A percentile compares a stretch with the other conserved stretches of the same genome.
These are phyloP conservation scores for Cutaneotrichosporon mucoides DNA, from an alignment of 1,284 basidiomycete genomes.

Conservation along the genomic window DNA sequence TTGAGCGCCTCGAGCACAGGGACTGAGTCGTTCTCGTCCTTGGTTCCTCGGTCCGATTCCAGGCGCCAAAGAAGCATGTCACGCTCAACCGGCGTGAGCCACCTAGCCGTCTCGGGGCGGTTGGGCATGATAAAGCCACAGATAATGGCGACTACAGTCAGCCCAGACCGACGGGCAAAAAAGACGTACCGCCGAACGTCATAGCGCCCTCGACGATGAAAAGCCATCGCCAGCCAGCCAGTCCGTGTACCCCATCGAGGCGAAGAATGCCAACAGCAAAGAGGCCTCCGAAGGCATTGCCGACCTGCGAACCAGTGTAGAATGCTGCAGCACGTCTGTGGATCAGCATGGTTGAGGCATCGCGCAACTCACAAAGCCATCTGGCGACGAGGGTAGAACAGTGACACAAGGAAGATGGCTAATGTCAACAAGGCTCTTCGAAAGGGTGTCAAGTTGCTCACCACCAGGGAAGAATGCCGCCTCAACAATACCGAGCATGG, in stretches of 20 bases:
- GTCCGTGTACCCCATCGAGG: slow-evolving; percentile 32
- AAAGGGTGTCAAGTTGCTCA: too few relatives aligned
- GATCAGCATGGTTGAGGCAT: too few relatives aligned
- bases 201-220: slow-evolving; percentile 34
- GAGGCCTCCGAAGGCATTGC: slow-evolving; percentile 41
- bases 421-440: too few relatives aligned
- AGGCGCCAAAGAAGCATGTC: slow-evolving; percentile 39
- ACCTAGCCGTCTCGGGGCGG: slow-evolving; percentile 30
- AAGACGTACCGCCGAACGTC: slow-evolving; percentile 23
- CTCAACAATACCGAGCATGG: slow-evolving; percentile 33
- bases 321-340: slow-evolving; percentile 25
- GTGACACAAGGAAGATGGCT: slow-evolving; percentile 31
- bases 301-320: slow-evolving; percentile 40
- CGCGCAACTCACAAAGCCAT: slow-evolving; percentile 16
- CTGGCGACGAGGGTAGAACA: slow-evolving; percentile 42
- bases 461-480: slow-evolving; percentile 41
- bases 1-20: too few relatives aligned
- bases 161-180: too few relatives aligned
- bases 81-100: slow-evolving; percentile 33
- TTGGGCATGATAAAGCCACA: slow-evolving; percentile 41
- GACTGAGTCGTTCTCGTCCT: slow-evolving; percentile 23
- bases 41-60: slow-evolving; percentile 33
- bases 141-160: slow-evolving; percentile 21
- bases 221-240: slow-evolving; percentile 42
- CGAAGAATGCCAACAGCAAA: slow-evolving; percentile 28